Percentiles rank a stretch among this genome's conserved stretches.
Evolutionary conservation across 2,329 filamentous ascomycete genomes (phyloP).

Genomic region (Fusarium hainanense): DNA sequence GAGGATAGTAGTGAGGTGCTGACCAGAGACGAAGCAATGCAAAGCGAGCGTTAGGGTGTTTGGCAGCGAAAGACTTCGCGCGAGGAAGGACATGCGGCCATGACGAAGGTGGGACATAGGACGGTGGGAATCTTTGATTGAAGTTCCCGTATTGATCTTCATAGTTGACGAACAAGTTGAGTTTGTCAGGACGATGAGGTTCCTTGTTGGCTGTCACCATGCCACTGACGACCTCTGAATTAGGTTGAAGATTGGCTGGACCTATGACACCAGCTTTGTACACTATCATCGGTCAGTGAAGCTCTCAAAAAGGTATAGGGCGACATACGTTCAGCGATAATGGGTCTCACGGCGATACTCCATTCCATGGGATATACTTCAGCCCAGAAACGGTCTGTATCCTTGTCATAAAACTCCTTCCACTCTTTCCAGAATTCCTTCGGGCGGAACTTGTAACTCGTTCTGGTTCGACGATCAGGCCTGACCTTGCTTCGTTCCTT

Average conservation of each 20-base stretch:
- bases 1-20: slow-evolving; percentile 46
- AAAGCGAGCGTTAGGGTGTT: slow-evolving; percentile 38
- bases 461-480: slow-evolving; percentile 39
- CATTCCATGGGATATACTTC: slow-evolving; percentile 45
- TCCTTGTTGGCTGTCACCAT: slow-evolving; percentile 40
- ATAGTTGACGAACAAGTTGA: slow-evolving; percentile 47
- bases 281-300: slow-evolving; percentile 36
- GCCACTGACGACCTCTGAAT: slow-evolving; percentile 33
- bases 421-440: slow-evolving; percentile 41
- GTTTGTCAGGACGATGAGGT: slow-evolving; percentile 42
- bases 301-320: fast-evolving
- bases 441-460: slow-evolving; percentile 42
- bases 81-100: slow-evolving; percentile 40
- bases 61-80: slow-evolving; percentile 26
- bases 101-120: slow-evolving; percentile 25
- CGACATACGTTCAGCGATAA: slow-evolving; percentile 39
- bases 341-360: slow-evolving; percentile 44
- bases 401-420: slow-evolving; percentile 28
- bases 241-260: slow-evolving; percentile 37
- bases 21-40: slow-evolving; percentile 46
- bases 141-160: slow-evolving; percentile 39
- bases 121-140: slow-evolving; percentile 10
- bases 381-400: slow-evolving; percentile 17
- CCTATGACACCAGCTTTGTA: slow-evolving; percentile 43
- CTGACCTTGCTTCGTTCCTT: slow-evolving; percentile 31